A percentile compares a stretch with the other conserved stretches of the same genome.
These are phyloP conservation scores for Agmasoma carcini DNA, from an alignment of 371 early-diverging fungal genomes.

Conservation along the genomic window DNA sequence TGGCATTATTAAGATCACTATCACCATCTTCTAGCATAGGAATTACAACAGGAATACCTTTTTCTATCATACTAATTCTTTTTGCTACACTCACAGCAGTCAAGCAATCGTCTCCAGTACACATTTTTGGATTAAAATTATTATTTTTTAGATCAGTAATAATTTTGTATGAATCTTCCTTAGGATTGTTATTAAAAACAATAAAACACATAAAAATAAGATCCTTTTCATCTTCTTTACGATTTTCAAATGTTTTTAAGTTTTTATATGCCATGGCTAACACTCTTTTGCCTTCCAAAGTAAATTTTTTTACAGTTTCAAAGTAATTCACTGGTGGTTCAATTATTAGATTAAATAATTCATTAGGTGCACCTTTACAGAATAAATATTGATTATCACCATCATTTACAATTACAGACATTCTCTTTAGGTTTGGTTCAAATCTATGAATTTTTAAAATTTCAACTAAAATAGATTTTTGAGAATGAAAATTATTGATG, in stretches of 20 bases:
- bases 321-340: slow-evolving; percentile 31
- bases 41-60: slow-evolving; percentile 46
- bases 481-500: not conserved
- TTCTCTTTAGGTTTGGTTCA: slow-evolving; percentile 68
- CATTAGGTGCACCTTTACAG: slow-evolving; percentile 51
- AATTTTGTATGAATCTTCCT: slow-evolving; percentile 65
- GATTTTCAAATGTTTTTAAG: not conserved
- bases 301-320: slow-evolving; percentile 32
- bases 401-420: slow-evolving; percentile 66
- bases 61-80: slow-evolving; percentile 64
- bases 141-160: slow-evolving; percentile 69
- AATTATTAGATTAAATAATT: slow-evolving; percentile 26
- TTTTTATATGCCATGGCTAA: slow-evolving; percentile 49
- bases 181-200: slow-evolving; percentile 93
- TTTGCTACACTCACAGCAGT: slow-evolving; percentile 87
- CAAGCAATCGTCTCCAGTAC: slow-evolving; percentile 90
- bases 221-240: slow-evolving; percentile 53
- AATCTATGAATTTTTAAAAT: slow-evolving; percentile 78
- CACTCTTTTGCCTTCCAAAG: slow-evolving; percentile 48
- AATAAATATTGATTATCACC: slow-evolving; percentile 50
- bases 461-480: not conserved
- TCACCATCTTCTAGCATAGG: slow-evolving; percentile 39
- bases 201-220: slow-evolving; percentile 78
- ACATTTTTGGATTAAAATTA: slow-evolving; percentile 81
- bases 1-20: slow-evolving; percentile 27